Evolutionary conservation across 768 basidiomycete genomes (phyloP), one percentile per base, ranked within the genome.

Genomic region (Podaxis pistillaris): DNA sequence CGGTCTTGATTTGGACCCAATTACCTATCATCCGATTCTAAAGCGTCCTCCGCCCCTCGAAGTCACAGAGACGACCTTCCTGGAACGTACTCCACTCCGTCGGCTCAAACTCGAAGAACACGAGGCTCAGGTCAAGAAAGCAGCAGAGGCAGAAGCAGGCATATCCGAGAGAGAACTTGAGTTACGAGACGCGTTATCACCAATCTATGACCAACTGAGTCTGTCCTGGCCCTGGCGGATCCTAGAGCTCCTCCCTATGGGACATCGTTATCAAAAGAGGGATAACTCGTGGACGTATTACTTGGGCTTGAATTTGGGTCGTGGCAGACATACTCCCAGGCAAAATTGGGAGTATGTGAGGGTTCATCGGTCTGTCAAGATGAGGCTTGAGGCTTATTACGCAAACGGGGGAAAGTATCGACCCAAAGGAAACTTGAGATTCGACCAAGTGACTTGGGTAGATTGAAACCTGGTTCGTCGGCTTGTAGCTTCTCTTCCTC

Each of bases 131-230:
- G 24, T 58, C n/a, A 56, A 15, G 22, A 52, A 24, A 37, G 22
- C 26, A 11, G 56, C 57, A 54, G 9, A 19, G 19, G n/a, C 24
- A 8, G 62, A 63, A 40, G 56, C 88, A 68, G 78, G 85, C 63
- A 79, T 90, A 19, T 74, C 70, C 19, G 83, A 90, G 68, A 87
- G 88, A 66, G 79, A 83, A 13, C 85, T 89, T 62, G 89, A 91
- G 28, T 65, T 88, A 22, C 69, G 71, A 3, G 90, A 91, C 65
- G 83, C 84, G 4, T 58, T 87, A 11, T 75, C 78, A 38, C 84
- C 82, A 0, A 72, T 78, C 1, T 88, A 86, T 65, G 90, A 93
- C 68, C 82, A 88, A 68, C 76, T 93, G 19, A 64, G 65, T 40
- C 55, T 83, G 1, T 65, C 70, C 28, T 74, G 65, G 51, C 46